These are phyloP conservation scores for Dittrichia graveolens DNA, from an alignment of 129 eudicot species.

Conservation along the genomic window DNA sequence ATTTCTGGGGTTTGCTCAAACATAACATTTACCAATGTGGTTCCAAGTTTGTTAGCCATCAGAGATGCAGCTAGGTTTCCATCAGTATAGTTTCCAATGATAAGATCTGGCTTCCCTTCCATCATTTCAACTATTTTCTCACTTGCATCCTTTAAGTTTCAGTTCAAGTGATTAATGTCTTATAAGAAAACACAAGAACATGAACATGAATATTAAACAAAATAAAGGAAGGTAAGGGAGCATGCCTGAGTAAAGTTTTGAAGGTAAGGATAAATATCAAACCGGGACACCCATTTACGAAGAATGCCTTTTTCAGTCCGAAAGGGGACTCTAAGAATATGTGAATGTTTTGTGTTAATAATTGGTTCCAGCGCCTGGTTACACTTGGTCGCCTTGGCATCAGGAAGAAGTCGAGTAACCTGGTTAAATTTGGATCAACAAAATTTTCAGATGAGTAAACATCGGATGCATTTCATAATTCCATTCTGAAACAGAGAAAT, in stretches of 20 bases:
- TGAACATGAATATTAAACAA: background rate
- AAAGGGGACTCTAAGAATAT: slow-evolving; percentile 87
- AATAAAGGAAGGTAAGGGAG: background rate
- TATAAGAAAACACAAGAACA: background rate
- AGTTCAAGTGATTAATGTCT: slow-evolving; percentile 1
- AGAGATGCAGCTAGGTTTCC: slow-evolving; percentile 96
- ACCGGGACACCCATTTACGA: slow-evolving; percentile 90
- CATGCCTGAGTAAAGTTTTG: slow-evolving; percentile 80
- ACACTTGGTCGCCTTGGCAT: slow-evolving; percentile 91
- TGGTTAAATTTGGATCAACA: slow-evolving; percentile 25
- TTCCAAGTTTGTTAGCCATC: slow-evolving; percentile 87
- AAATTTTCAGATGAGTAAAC: background rate
- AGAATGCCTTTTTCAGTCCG: slow-evolving; percentile 74
- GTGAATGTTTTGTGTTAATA: slow-evolving; percentile 78
- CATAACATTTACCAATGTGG: slow-evolving; percentile 63
- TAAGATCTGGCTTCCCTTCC: slow-evolving; percentile 97
- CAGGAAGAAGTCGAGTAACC: slow-evolving; percentile 97
- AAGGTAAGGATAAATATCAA: slow-evolving; percentile 96
- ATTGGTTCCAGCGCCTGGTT: slow-evolving; percentile 73
- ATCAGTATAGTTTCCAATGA: slow-evolving; percentile 93
- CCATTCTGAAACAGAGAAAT: background rate
- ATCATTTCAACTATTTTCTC: slow-evolving; percentile 68
- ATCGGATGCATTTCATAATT: background rate
- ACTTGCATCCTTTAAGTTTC: slow-evolving; percentile 62
- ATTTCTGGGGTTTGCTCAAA: background rate